phyloP scores from a whole-genome alignment of 2,329 filamentous ascomycete species.

The Hymenoscyphus albidus region DNA sequence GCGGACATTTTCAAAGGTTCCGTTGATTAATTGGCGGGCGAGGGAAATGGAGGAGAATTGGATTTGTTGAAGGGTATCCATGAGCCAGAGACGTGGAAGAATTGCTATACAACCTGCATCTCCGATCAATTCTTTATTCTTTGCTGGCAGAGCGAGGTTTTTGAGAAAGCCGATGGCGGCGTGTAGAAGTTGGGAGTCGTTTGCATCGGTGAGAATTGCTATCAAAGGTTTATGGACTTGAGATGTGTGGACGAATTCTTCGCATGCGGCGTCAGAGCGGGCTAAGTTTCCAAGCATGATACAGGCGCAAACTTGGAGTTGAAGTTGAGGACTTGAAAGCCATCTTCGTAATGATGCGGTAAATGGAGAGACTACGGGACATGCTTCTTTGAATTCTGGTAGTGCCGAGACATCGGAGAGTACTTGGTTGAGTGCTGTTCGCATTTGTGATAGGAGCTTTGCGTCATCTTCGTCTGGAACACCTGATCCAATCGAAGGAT shows the following conservation, averaged over 20 bases:
- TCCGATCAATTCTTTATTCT: constrained; percentile 52
- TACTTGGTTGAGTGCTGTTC: constrained; percentile 47
- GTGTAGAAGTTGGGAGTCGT: constrained; percentile 52
- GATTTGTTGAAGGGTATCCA: constrained; percentile 52
- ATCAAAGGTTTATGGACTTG: constrained; percentile 45
- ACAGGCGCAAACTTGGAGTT: constrained; percentile 55
- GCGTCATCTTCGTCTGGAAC: constrained; percentile 40
- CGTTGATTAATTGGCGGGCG: constrained; percentile 52
- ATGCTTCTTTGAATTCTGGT: constrained; percentile 42
- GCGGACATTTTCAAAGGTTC: constrained; percentile 49
- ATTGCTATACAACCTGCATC: constrained; percentile 44
- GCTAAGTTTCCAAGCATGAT: constrained; percentile 59
- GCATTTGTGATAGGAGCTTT: constrained; percentile 48
- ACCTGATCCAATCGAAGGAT: constrained; percentile 24
- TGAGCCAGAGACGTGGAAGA: constrained; percentile 51
- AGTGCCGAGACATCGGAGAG: constrained; percentile 50
- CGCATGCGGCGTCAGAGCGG: constrained; percentile 53
- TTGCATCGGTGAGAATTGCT: constrained; percentile 41
- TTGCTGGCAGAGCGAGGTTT: constrained; percentile 56
- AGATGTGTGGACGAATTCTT: constrained; percentile 45
- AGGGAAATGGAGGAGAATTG: constrained; percentile 59
- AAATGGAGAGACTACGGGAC: constrained; percentile 43
- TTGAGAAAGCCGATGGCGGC: constrained; percentile 58
- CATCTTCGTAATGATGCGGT: constrained; percentile 45
- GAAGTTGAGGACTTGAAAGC: constrained; percentile 40